phyloP scores from a whole-genome alignment of 805 yeast genomes.

The Martiniozyma abietophila region DNA sequence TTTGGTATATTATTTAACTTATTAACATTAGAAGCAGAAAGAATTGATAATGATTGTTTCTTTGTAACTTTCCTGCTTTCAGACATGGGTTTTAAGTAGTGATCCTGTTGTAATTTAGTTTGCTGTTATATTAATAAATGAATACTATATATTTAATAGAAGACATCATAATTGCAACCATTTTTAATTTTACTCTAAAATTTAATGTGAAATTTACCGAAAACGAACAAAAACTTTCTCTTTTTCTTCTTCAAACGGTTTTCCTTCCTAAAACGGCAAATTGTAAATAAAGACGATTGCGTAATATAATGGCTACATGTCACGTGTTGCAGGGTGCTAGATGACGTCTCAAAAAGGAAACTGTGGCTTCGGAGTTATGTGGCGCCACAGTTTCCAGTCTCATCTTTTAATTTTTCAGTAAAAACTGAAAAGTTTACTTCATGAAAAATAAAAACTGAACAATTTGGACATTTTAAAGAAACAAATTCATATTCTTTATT shows the following conservation, averaged over 20 bases:
- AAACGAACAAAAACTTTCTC: not conserved
- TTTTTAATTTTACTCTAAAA: too few species aligned
- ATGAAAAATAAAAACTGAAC: not conserved
- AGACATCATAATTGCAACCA: too few species aligned
- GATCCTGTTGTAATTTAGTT: too few species aligned
- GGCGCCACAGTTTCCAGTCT: conserved; percentile 2
- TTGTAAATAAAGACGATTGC: not conserved
- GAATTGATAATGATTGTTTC: conserved; percentile 27
- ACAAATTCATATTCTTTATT: not conserved
- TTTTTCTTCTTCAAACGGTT: not conserved
- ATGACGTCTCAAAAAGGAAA: not conserved
- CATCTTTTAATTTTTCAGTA: too few species aligned
- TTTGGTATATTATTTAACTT: conserved; percentile 13
- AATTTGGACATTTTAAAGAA: not conserved
- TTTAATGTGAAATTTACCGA: too few species aligned
- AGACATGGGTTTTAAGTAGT: too few species aligned
- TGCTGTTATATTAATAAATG: too few species aligned
- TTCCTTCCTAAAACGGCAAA: not conserved
- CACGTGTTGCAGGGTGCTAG: not conserved
- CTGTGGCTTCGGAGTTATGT: conserved; percentile 2
- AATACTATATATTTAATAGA: too few species aligned
- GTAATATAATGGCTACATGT: too few species aligned
- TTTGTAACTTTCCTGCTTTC: conserved; percentile 14
- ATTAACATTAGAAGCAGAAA: conserved; percentile 22
- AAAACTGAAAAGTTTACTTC: too few species aligned